A percentile compares a stretch with the other conserved stretches of the same genome.
Evolutionary conservation across 768 basidiomycete genomes (phyloP).

Genomic region (Trametes maxima): DNA sequence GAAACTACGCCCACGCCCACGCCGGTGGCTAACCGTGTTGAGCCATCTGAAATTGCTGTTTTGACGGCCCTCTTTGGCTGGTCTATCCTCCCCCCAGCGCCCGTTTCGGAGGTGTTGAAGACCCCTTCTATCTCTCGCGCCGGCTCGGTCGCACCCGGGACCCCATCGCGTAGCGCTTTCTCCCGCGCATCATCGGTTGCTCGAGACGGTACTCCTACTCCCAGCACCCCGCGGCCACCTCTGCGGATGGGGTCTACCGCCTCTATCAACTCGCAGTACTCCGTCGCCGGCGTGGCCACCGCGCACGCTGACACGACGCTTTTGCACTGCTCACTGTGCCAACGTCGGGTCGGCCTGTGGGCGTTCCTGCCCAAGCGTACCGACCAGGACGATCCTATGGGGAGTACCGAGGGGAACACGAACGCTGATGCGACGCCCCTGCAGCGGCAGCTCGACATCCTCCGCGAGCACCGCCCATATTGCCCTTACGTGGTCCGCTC

Average conservation of each 20-base stretch:
- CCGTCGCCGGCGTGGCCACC: neutral
- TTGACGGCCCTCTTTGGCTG: constrained; percentile 53
- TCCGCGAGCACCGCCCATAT: constrained; percentile 83
- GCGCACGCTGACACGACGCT: constrained; percentile 48
- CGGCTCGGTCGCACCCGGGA: constrained; percentile 29
- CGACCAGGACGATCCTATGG: constrained; percentile 14
- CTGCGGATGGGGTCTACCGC: neutral
- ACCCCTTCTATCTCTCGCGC: constrained; percentile 30
- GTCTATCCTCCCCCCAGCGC: constrained; percentile 39
- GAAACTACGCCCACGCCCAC: constrained; percentile 8
- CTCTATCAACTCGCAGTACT: constrained; percentile 6
- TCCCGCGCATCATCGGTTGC: constrained; percentile 39
- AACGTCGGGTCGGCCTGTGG: constrained; percentile 81
- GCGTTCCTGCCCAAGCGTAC: constrained; percentile 48
- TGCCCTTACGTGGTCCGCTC: constrained; percentile 83
- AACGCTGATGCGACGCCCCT: constrained; percentile 24
- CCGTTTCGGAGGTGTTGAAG: constrained; percentile 12
- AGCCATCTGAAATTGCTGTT: constrained; percentile 43
- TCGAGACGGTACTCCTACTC: constrained; percentile 23
- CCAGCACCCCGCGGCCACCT: constrained; percentile 28
- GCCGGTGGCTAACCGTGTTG: neutral
- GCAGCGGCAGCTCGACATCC: constrained; percentile 63
- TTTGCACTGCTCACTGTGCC: constrained; percentile 69
- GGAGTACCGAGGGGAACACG: constrained; percentile 2
- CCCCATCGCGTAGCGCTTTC: constrained; percentile 35